These are phyloP conservation scores for Pharus latifolius DNA, from an alignment of 176 grass and related monocot genomes.

Conservation along the genomic window DNA sequence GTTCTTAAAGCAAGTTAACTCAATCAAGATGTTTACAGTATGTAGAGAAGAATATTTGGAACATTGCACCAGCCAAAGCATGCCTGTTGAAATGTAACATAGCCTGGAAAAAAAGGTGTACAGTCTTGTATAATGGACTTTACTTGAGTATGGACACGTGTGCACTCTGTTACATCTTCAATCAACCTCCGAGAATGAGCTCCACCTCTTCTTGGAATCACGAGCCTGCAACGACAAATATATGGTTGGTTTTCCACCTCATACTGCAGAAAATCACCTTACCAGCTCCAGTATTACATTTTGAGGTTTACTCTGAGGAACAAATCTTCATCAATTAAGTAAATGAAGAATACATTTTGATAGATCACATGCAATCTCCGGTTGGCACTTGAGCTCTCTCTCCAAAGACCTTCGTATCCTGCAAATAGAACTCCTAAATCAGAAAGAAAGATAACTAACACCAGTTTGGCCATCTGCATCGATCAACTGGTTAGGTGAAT, in stretches of 20 bases:
- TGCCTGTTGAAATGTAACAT: constrained; percentile 13
- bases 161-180: constrained; percentile 38
- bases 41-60: constrained; percentile 16
- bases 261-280: constrained; percentile 32
- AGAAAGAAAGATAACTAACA: constrained; percentile 42
- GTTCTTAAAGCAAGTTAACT: constrained; percentile 1
- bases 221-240: constrained; percentile 70
- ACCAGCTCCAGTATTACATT: constrained; percentile 35
- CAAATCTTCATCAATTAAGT: constrained; percentile 16
- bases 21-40: constrained; percentile 20
- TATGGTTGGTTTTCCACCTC: constrained; percentile 36
- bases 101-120: constrained; percentile 20
- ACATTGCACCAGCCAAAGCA: constrained; percentile 28
- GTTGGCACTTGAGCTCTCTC: constrained; percentile 23
- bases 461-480: constrained; percentile 31
- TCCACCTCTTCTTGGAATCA: constrained; percentile 27
- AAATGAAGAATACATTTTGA: constrained; percentile 36
- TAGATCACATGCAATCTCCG: constrained; percentile 22
- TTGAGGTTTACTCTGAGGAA: constrained; percentile 20
- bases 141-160: constrained; percentile 28
- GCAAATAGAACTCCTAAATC: constrained; percentile 81
- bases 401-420: constrained; percentile 54
- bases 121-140: constrained; percentile 33
- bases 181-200: constrained; percentile 36
- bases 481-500: not conserved